Evolutionary conservation across 1,284 basidiomycete genomes (phyloP).

Genomic region (Trichosporon sp.): DNA sequence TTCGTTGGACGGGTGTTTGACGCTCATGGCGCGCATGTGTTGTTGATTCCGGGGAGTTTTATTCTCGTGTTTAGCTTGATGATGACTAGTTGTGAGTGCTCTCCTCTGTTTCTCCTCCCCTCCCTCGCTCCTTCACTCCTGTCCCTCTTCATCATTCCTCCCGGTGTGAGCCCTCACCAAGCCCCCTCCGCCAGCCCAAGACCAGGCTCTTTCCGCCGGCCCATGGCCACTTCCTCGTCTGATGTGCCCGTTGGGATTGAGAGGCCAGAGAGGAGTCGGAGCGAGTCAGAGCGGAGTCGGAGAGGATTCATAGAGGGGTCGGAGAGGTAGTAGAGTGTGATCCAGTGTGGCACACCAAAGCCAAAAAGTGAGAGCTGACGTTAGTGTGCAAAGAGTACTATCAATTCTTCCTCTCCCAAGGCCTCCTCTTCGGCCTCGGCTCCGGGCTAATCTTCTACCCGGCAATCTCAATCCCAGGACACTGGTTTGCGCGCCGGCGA

Average conservation of each 20-base stretch:
- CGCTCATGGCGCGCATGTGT: slow-evolving; percentile 37
- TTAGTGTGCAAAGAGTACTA: slow-evolving; percentile 58
- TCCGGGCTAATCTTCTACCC: slow-evolving; percentile 53
- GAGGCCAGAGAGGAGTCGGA: no score
- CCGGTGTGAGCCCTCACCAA: no score
- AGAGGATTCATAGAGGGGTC: no score
- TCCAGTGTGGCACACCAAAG: no score
- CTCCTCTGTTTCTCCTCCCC: background rate
- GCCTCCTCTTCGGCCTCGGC: slow-evolving; percentile 24
- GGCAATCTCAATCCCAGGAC: slow-evolving; percentile 51
- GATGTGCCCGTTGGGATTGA: no score
- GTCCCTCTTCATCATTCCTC: no score
- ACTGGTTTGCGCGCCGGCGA: slow-evolving; percentile 50
- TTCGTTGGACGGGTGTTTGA: slow-evolving; percentile 20
- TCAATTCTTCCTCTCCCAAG: slow-evolving; percentile 46
- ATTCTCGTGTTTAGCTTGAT: slow-evolving; percentile 48
- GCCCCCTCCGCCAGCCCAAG: no score
- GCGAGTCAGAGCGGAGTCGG: no score
- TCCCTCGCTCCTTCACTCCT: no score
- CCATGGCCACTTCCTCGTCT: no score
- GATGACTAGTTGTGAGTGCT: background rate
- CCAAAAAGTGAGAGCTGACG: background rate
- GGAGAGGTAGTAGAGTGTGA: no score
- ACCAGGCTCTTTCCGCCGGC: no score
- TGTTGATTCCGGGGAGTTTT: slow-evolving; percentile 50